Percentiles rank a stretch among this genome's conserved stretches.
Evolutionary conservation across 2,329 filamentous ascomycete species (phyloP).

Genomic region (Dendryphion nanum): DNA sequence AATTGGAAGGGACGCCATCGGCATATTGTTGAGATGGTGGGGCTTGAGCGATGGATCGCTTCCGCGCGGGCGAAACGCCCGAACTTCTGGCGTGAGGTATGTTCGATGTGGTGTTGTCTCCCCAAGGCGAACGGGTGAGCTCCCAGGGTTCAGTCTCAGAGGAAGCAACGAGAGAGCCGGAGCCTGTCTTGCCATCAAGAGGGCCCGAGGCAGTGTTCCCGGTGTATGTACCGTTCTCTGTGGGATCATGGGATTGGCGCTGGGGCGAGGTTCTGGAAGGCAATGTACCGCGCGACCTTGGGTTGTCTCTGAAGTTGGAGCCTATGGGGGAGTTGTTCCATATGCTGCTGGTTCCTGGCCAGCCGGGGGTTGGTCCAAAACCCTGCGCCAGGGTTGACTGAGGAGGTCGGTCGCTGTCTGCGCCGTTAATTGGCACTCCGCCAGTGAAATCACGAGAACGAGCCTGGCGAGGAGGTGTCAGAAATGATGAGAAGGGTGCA

Average conservation of each 20-base stretch:
- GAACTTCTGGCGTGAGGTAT: constrained; percentile 34
- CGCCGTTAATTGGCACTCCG: constrained; percentile 28
- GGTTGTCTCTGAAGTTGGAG: constrained; percentile 33
- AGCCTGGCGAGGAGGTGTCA: constrained; percentile 18
- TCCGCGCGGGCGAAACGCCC: constrained; percentile 38
- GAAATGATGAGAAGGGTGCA: constrained; percentile 1
- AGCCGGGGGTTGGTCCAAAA: constrained; percentile 14
- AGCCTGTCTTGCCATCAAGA: constrained; percentile 62
- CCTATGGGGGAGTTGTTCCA: constrained; percentile 26
- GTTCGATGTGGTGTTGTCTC: constrained; percentile 40
- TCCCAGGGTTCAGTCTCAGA: constrained; percentile 68
- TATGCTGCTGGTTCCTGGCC: constrained; percentile 34
- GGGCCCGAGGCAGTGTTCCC: constrained; percentile 22
- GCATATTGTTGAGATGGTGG: constrained; percentile 32
- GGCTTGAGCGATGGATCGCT: constrained; percentile 36
- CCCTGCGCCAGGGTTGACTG: constrained; percentile 16
- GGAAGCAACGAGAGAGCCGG: constrained; percentile 65
- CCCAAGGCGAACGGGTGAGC: constrained; percentile 59
- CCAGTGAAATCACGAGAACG: constrained; percentile 30
- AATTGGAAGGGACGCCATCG: constrained; percentile 24
- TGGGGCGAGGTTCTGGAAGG: background rate
- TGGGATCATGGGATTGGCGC: constrained; percentile 13
- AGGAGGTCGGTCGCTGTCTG: constrained; percentile 26
- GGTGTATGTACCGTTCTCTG: constrained; percentile 30
- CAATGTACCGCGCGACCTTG: constrained; percentile 30